Evolutionary conservation across 2,329 filamentous ascomycete genomes (phyloP).

Genomic region (Cladosporium sp.): DNA sequence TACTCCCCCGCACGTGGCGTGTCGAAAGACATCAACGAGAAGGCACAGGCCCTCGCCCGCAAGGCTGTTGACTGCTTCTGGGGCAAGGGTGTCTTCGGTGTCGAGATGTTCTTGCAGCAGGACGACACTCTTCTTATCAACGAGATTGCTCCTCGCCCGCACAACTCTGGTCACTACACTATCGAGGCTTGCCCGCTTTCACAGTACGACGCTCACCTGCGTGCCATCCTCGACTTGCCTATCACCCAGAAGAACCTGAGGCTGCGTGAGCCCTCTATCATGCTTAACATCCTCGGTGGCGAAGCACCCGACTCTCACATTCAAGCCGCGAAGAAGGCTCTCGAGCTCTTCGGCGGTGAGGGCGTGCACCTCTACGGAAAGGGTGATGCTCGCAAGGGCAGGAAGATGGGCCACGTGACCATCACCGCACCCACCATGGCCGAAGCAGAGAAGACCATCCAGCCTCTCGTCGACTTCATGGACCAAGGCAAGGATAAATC

Average conservation of each 20-base stretch:
- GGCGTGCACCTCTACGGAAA: constrained; percentile 87
- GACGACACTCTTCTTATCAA: constrained; percentile 75
- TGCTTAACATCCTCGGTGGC: constrained; percentile 79
- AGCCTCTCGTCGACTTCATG: constrained; percentile 67
- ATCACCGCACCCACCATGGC: constrained; percentile 68
- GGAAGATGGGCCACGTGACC: constrained; percentile 96
- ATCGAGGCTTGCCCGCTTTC: constrained; percentile 89
- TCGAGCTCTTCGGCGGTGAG: constrained; percentile 39
- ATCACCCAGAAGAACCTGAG: constrained; percentile 52
- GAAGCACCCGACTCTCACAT: constrained; percentile 65
- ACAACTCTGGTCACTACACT: constrained; percentile 94
- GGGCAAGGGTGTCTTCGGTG: constrained; percentile 91
- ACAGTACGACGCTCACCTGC: constrained; percentile 88
- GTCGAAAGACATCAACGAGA: constrained; percentile 57
- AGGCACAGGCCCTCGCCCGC: constrained; percentile 74
- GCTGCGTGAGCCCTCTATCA: constrained; percentile 64
- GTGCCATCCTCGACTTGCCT: constrained; percentile 73
- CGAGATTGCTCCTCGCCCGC: constrained; percentile 78
- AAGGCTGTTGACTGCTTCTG: constrained; percentile 77
- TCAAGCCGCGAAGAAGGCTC: constrained; percentile 55
- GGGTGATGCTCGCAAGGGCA: constrained; percentile 73
- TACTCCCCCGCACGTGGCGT: constrained; percentile 80
- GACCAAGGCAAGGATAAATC: constrained; percentile 53
- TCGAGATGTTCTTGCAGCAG: constrained; percentile 87
- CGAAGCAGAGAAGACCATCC: constrained; percentile 66